phyloP scores from a whole-genome alignment of 2,329 filamentous ascomycete species.

The Calonectria henricotiae region DNA sequence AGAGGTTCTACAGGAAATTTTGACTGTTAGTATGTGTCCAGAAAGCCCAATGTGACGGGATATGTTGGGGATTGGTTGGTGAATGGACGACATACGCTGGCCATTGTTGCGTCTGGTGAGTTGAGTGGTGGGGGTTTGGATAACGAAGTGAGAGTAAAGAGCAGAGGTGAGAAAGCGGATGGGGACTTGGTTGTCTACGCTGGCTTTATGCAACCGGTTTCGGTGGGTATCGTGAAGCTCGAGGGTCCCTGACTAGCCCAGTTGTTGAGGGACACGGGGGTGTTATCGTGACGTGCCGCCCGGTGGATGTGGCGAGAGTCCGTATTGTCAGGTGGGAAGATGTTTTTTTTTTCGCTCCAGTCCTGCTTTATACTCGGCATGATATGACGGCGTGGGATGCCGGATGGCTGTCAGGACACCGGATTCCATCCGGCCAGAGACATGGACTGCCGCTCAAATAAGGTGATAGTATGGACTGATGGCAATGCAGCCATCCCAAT shows the following conservation, averaged over 20 bases:
- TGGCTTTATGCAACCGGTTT: conserved; percentile 28
- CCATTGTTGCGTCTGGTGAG: conserved; percentile 42
- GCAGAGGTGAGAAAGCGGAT: conserved; percentile 15
- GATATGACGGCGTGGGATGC: conserved; percentile 14
- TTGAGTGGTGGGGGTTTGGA: conserved; percentile 13
- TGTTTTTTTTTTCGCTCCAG: conserved; percentile 25
- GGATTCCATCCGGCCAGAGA: conserved; percentile 37
- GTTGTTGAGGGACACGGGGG: conserved; percentile 37
- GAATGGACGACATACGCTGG: conserved; percentile 46
- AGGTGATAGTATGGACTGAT: conserved; percentile 42
- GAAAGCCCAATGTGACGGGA: background rate
- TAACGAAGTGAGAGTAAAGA: background rate
- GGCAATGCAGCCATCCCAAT: conserved; percentile 29
- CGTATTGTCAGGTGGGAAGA: conserved; percentile 30
- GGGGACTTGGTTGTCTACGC: conserved; percentile 32
- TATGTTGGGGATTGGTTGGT: background rate
- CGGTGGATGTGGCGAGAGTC: conserved; percentile 35
- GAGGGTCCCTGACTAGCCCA: conserved; percentile 38
- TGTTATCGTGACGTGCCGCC: conserved; percentile 36
- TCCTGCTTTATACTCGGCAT: conserved; percentile 18
- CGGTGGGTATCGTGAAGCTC: conserved; percentile 37
- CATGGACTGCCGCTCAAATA: conserved; percentile 48
- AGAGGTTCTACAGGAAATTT: conserved; percentile 77
- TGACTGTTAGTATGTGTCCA: conserved; percentile 29
- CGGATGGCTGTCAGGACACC: conserved; percentile 21